Conservation (phyloP, 805 yeast genomes). For the Candida tibetensis region DNA sequence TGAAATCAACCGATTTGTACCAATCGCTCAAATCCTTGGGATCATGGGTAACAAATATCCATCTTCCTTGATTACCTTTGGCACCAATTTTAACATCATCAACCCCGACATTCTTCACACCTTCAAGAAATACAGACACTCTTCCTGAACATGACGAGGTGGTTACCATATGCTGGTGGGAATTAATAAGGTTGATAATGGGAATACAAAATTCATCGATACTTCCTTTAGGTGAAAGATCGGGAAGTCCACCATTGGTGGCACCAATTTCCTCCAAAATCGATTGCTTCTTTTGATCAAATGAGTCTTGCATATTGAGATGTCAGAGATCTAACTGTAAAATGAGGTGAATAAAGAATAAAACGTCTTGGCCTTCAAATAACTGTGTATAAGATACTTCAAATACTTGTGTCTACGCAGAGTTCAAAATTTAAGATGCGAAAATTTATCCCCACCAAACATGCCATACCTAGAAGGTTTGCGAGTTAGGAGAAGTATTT, state of each 20-base stretch:
- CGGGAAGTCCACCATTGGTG: constrained; percentile 45
- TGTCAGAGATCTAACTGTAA: too few species aligned
- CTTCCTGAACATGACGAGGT: constrained; percentile 90
- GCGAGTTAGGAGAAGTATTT: too few species aligned
- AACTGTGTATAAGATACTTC: too few species aligned
- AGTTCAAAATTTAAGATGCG: too few species aligned
- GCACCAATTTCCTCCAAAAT: constrained; percentile 52
- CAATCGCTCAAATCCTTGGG: constrained; percentile 46
- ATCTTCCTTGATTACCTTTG: constrained; percentile 80
- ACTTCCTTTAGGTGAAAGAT: constrained; percentile 84
- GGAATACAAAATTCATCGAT: constrained; percentile 76
- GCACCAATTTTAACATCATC: constrained; percentile 57
- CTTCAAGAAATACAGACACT: constrained; percentile 79
- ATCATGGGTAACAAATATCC: constrained; percentile 81
- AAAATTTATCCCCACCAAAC: too few species aligned
- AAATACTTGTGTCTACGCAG: too few species aligned
- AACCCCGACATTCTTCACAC: constrained; percentile 42
- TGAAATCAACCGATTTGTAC: constrained; percentile 37
- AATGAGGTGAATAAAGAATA: too few species aligned
- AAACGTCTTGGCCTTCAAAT: too few species aligned
- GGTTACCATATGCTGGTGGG: constrained; percentile 67
- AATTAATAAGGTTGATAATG: constrained; percentile 64
- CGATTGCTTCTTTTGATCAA: constrained; percentile 61
- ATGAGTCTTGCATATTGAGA: constrained; percentile 44
- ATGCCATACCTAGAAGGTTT: too few species aligned